Percentiles rank a stretch among this genome's conserved stretches.
Conservation (phyloP, 23 red algal genomes). For the Chondrus crispus region DNA sequence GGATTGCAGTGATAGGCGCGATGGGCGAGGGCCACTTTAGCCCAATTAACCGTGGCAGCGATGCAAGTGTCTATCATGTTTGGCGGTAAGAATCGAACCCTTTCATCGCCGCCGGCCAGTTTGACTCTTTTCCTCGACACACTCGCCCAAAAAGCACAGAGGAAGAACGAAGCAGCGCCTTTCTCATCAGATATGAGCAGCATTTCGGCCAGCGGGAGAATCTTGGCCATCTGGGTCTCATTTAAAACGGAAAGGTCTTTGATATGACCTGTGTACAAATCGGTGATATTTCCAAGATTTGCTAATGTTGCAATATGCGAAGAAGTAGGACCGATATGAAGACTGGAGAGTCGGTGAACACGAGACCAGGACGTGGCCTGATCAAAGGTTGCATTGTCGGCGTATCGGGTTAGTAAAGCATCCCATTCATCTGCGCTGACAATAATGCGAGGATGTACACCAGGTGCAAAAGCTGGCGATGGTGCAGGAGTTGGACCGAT, state of each 20-base stretch:
- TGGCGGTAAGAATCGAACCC: neutral
- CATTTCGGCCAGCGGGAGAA: constrained; percentile 11
- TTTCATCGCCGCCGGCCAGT: neutral
- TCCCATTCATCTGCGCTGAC: constrained; percentile 4
- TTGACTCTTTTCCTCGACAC: constrained; percentile 18
- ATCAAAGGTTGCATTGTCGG: neutral
- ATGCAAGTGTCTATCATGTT: constrained; percentile 10
- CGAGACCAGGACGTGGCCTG: neutral
- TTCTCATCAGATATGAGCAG: constrained; percentile 1
- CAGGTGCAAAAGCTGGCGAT: neutral
- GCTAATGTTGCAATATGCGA: neutral
- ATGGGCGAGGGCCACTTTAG: constrained; percentile 34
- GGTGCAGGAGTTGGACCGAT: constrained; percentile 35
- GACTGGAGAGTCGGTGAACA: neutral
- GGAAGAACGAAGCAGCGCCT: constrained; percentile 15
- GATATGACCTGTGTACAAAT: neutral
- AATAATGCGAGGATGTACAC: constrained; percentile 31
- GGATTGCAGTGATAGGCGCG: constrained; percentile 16
- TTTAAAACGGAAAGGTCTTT: constrained; percentile 9
- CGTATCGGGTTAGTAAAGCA: neutral
- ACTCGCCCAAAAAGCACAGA: constrained; percentile 50
- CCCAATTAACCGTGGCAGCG: constrained; percentile 27
- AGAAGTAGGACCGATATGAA: neutral
- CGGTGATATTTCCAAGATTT: neutral
- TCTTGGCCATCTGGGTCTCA: neutral